Conservation (phyloP, 495 filamentous ascomycete genomes). For the Choiromyces venosus region DNA sequence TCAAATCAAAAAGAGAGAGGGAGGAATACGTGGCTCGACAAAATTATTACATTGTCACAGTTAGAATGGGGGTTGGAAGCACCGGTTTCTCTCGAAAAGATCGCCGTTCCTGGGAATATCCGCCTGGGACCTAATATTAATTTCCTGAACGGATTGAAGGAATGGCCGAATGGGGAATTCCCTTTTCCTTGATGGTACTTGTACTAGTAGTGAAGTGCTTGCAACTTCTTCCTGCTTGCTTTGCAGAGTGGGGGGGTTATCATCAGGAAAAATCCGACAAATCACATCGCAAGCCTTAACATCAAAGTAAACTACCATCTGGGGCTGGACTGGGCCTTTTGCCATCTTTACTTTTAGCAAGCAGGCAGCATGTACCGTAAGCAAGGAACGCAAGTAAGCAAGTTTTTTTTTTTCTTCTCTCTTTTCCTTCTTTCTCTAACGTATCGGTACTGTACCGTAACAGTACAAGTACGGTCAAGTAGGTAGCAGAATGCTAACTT, state of each 20-base stretch:
- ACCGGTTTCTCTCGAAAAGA: slow-evolving; percentile 7
- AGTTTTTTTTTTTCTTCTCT: neutral
- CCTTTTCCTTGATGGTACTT: neutral
- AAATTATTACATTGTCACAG: slow-evolving; percentile 8
- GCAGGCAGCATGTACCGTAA: no score
- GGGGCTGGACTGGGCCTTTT: neutral
- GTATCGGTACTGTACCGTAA: neutral
- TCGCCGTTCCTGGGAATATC: slow-evolving; percentile 24
- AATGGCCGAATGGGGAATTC: slow-evolving; percentile 29
- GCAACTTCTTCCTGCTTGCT: slow-evolving; percentile 14
- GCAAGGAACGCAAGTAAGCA: neutral
- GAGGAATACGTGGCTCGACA: slow-evolving; percentile 34
- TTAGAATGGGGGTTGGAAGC: neutral
- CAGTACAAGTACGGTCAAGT: neutral
- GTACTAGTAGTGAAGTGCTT: neutral
- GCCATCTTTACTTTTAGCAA: neutral
- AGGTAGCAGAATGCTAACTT: neutral
- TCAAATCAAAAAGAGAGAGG: neutral
- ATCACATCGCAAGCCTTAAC: slow-evolving; percentile 23
- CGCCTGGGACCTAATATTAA: no score
- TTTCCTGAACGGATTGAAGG: neutral
- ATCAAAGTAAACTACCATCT: slow-evolving; percentile 7
- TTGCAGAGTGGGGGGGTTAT: slow-evolving; percentile 32
- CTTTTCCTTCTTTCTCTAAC: no score
- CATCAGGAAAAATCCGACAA: slow-evolving; percentile 18